Base-by-base conservation (phyloP, 768 basidiomycete genomes). In the Sarcodon sp. region DNA sequence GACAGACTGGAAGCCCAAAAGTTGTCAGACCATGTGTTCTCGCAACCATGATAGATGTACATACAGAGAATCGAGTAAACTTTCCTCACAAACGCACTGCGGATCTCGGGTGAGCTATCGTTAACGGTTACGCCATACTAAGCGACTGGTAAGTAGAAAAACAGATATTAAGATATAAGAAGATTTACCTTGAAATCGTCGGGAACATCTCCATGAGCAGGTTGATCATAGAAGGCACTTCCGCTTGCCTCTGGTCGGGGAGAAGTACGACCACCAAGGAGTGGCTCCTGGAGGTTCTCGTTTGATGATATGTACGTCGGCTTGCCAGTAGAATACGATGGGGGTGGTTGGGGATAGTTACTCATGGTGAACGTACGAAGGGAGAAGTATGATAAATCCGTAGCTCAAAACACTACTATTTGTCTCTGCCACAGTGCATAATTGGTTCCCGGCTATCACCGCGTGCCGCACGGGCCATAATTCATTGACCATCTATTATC, bases 61-160 rank as follows among this genome's bases (percentile, higher is more conserved):
- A 72, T 58, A 90, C 88, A 80, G 3, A 98, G 77, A 57, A 94
- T 90, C 31, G 76, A 78, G 65, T 90, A 94, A 34, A 91, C 86
- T 70, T 96, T 96, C 61, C 89, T 76, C 48, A 97, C 71, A 64
- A 97, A 97, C 5, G 81, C 87, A 53, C 78, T 75, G 46, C 89
- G 72, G 58, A 98, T 84, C 57, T 89, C 83, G 3, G 71, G 63
- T 9, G 83, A 75, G 51, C 83, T 83, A 51, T 89, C 87, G 1
- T 79, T 75, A 11, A 90, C 88, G 1, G 78, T 79, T 1, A 83
- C 79, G 1, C 88, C 88, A 58, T 90, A 90, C 87, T 88, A 35
- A 7, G 18, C 50, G 32, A 18, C 13, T 15, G 15, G 44, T 33
- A 46, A 18, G 31, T 39, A 35, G 7, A 33, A 12, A 49, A 12